Percentiles rank a stretch among this genome's conserved stretches.
phyloP scores from a whole-genome alignment of 139 green algal genomes.

The Chlamydomonas incerta region DNA sequence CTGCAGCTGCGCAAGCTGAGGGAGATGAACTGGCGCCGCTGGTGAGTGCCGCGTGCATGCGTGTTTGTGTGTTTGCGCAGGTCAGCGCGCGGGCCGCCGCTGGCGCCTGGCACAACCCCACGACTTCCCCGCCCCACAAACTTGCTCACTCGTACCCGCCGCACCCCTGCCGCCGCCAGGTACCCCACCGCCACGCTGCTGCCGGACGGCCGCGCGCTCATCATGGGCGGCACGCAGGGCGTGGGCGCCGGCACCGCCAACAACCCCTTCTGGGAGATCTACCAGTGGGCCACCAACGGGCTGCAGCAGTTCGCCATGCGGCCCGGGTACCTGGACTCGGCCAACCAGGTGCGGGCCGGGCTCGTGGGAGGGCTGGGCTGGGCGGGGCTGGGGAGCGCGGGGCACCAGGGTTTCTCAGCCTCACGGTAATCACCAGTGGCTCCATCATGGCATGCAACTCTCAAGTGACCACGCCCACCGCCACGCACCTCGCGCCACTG shows the following conservation, averaged over 20 bases:
- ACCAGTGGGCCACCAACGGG: slow-evolving; percentile 11
- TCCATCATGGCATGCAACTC: too few species aligned
- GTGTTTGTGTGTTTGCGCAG: too few species aligned
- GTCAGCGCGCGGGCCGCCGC: too few species aligned
- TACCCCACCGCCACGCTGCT: slow-evolving; percentile 53
- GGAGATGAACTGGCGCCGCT: slow-evolving; percentile 34
- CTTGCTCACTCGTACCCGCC: too few species aligned
- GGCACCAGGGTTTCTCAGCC: too few species aligned
- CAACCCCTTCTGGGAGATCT: slow-evolving; percentile 58
- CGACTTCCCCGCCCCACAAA: too few species aligned
- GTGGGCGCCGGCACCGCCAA: slow-evolving; percentile 47
- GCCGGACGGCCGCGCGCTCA: slow-evolving; percentile 40
- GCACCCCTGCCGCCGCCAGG: neutral
- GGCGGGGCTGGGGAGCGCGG: neutral
- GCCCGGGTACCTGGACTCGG: slow-evolving; percentile 14
- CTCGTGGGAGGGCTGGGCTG: neutral
- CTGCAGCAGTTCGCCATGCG: neutral
- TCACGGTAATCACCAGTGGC: too few species aligned
- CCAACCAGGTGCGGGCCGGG: slow-evolving; percentile 31
- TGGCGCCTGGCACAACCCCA: too few species aligned
- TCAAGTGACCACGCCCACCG: too few species aligned
- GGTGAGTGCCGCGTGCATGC: neutral
- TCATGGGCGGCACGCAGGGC: slow-evolving; percentile 60
- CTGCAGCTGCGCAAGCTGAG: slow-evolving; percentile 5
- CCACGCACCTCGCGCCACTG: too few species aligned